Percentiles rank a stretch among this genome's conserved stretches.
Evolutionary conservation across 2,329 filamentous ascomycete species (phyloP).

Genomic region (Fusarium sulawesiense): DNA sequence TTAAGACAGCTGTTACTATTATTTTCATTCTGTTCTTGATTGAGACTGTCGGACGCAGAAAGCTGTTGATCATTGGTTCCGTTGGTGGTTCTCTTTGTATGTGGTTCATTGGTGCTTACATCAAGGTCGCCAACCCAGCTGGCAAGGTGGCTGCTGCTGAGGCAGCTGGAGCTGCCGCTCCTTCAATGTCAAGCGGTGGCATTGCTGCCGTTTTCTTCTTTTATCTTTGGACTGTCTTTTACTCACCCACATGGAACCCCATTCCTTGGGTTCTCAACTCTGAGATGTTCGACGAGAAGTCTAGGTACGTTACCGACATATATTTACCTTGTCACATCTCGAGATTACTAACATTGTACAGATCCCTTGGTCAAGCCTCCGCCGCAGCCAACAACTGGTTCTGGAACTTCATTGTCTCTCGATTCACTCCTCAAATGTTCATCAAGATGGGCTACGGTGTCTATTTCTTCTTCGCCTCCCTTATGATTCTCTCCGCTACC

Average conservation of each 20-base stretch:
- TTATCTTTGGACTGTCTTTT: conserved; percentile 67
- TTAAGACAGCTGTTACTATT: conserved; percentile 76
- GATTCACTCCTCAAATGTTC: conserved; percentile 77
- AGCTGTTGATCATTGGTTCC: conserved; percentile 72
- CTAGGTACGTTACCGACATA: conserved; percentile 20
- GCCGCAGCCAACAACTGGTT: conserved; percentile 80
- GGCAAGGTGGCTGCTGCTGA: conserved; percentile 47
- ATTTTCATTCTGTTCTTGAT: conserved; percentile 77
- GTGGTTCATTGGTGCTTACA: conserved; percentile 65
- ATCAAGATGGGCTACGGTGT: conserved; percentile 68
- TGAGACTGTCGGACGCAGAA: conserved; percentile 65
- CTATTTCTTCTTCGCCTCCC: conserved; percentile 75
- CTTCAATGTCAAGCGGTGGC: conserved; percentile 58
- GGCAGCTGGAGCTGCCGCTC: conserved; percentile 11
- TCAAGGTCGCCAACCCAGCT: conserved; percentile 61
- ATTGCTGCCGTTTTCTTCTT: conserved; percentile 76
- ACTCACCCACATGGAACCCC: conserved; percentile 78
- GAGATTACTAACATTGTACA: not conserved
- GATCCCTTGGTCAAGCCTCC: conserved; percentile 75
- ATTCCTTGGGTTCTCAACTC: conserved; percentile 81
- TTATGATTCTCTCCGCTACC: conserved; percentile 67
- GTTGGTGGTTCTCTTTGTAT: conserved; percentile 74
- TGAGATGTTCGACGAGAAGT: conserved; percentile 79
- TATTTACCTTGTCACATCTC: rapidly evolving
- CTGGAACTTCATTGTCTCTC: conserved; percentile 75